These are phyloP conservation scores for Coccomyxa subellipsoidea DNA, from an alignment of 163 green algal species.

Conservation along the genomic window DNA sequence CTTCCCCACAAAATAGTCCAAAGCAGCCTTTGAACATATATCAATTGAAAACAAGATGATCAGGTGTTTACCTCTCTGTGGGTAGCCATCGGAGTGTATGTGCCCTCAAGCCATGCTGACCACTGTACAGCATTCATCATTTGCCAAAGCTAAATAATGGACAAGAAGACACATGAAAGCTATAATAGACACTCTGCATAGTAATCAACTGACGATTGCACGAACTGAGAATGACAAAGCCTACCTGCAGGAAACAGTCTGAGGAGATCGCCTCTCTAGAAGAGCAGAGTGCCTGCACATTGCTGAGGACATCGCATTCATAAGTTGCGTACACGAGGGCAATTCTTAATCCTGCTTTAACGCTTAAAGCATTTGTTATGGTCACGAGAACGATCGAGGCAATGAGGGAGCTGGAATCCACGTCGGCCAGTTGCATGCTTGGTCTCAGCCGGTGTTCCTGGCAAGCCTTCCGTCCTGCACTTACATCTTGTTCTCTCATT, in stretches of 20 bases:
- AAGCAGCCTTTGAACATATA: too few species aligned
- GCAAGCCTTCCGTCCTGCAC: too few species aligned
- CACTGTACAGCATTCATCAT: not conserved
- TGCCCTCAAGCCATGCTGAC: not conserved
- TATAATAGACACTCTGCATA: not conserved
- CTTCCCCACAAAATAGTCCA: too few species aligned
- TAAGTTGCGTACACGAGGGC: too few species aligned
- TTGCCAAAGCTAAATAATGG: not conserved
- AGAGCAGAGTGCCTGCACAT: not conserved
- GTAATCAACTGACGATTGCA: not conserved
- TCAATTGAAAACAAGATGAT: too few species aligned
- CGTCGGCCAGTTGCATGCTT: not conserved
- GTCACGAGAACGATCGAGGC: not conserved
- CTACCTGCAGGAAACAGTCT: not conserved
- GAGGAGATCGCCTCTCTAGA: not conserved
- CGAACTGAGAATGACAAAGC: not conserved
- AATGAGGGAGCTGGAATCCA: not conserved
- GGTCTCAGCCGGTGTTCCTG: not conserved
- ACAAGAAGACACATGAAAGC: not conserved
- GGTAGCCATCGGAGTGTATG: not conserved
- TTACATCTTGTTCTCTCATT: too few species aligned
- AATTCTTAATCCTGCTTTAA: too few species aligned
- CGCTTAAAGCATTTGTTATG: not conserved
- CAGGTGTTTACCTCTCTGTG: not conserved
- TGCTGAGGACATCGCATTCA: not conserved